Conservation (phyloP, 2,329 filamentous ascomycete genomes). For the Ilyonectria sp. region DNA sequence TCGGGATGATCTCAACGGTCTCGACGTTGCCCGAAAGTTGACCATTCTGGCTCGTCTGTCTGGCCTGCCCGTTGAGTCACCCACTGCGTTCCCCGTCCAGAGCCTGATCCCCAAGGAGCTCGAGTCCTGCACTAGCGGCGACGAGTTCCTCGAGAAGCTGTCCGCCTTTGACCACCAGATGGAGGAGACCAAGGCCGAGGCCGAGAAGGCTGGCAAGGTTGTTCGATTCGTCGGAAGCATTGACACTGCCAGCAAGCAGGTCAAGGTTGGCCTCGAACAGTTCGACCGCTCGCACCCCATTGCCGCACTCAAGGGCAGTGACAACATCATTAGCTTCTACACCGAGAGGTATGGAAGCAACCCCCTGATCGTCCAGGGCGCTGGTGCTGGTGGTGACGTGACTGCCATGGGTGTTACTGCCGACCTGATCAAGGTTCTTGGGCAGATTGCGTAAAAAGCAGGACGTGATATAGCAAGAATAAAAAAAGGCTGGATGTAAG, state of each 20-base stretch:
- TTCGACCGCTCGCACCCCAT: conserved; percentile 92
- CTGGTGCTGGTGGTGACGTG: conserved; percentile 93
- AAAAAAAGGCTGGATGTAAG: conserved; percentile 39
- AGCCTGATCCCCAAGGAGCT: conserved; percentile 92
- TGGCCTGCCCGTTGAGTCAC: conserved; percentile 85
- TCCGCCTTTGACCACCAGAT: conserved; percentile 90
- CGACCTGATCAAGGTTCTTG: conserved; percentile 90
- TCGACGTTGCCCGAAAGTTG: conserved; percentile 94
- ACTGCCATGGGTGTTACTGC: conserved; percentile 98
- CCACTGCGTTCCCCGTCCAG: conserved; percentile 93
- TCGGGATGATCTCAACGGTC: conserved; percentile 87
- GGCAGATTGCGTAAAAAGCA: conserved; percentile 70
- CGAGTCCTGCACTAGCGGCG: conserved; percentile 81
- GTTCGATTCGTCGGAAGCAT: conserved; percentile 95
- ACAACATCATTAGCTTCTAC: conserved; percentile 99
- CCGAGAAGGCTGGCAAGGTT: conserved; percentile 90
- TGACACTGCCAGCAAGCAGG: conserved; percentile 82
- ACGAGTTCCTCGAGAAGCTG: conserved; percentile 88
- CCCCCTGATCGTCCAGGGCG: conserved; percentile 94
- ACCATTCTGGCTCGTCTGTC: conserved; percentile 92
- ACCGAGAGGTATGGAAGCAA: conserved; percentile 94
- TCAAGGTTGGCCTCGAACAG: conserved; percentile 94
- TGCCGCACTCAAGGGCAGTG: conserved; percentile 94
- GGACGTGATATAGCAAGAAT: conserved; percentile 37
- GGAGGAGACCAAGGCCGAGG: conserved; percentile 88